Evolutionary conservation across 2,329 filamentous ascomycete species (phyloP).

Genomic region (Fusarium sp.): DNA sequence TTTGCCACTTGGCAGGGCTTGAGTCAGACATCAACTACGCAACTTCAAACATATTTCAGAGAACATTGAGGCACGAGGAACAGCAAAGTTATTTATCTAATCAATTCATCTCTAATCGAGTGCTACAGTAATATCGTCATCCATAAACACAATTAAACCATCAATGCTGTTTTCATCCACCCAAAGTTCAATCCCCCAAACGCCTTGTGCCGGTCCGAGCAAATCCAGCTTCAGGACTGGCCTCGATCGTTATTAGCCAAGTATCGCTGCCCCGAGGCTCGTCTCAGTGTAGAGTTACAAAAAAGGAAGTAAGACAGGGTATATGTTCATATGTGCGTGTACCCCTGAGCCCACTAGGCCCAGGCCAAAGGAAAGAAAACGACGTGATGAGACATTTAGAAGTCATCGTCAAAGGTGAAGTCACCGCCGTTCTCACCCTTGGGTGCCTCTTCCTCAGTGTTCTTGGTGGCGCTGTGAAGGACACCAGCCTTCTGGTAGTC

Average conservation of each 20-base stretch:
- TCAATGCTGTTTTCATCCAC: conserved; percentile 43
- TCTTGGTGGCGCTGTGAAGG: conserved; percentile 86
- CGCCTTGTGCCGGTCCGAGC: conserved; percentile 32
- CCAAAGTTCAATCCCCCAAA: conserved; percentile 32
- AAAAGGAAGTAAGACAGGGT: conserved; percentile 41
- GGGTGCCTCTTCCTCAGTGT: conserved; percentile 64
- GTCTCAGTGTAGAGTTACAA: conserved; percentile 39
- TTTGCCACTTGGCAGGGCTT: not conserved
- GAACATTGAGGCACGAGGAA: not conserved
- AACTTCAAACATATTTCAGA: not conserved
- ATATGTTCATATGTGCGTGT: conserved; percentile 37
- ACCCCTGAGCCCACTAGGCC: not conserved
- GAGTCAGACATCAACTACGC: not conserved
- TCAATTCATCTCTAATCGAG: conserved; percentile 38
- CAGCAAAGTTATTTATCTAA: conserved; percentile 17
- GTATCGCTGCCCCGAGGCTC: conserved; percentile 34
- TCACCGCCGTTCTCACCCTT: conserved; percentile 75
- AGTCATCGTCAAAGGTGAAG: conserved; percentile 97
- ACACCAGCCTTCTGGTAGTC: conserved; percentile 99
- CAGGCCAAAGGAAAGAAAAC: conserved; percentile 13
- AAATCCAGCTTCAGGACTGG: conserved; percentile 35
- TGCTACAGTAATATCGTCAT: conserved; percentile 42
- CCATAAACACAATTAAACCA: conserved; percentile 37
- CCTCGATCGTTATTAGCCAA: conserved; percentile 26
- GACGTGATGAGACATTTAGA: conserved; percentile 67